Base-by-base conservation (phyloP, 805 yeast genomes). In the Metschnikowia drakensbergensis region DNA sequence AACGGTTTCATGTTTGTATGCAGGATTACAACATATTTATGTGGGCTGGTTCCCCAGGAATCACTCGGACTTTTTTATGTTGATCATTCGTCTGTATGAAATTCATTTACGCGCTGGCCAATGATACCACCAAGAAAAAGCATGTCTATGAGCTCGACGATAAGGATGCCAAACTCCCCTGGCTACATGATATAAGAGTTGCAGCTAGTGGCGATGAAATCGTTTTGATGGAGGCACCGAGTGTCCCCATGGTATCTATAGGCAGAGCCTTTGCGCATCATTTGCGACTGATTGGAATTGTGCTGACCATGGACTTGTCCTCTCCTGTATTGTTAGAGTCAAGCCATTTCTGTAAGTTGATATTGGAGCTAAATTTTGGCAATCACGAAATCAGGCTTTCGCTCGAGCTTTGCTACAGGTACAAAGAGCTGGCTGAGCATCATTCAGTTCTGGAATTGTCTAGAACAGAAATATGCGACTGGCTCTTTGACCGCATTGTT, bases 231-330 rank as follows among this genome's bases (percentile, higher is more conserved):
- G 57, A 54, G 40, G 39, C 54, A 2, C 49, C 55, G 5, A 38
- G 39, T 11, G 45, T 34, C 8, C 58, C 57, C 1, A 33, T 38
- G 4, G 54, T 54, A 6, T 50, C 47, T 23, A 30, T 56, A 3
- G 57, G 57, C 6, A 36, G 59, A 30, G 54, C 57, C 2, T 46
- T 56, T n/a, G 31, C 49, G 5, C 41, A 44, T 26, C 59, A 54
- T 28, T 37, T 56, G 31, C 29, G 51, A 26, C 38, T 47, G 8
- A 46, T 51, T 35, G 59, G 59, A 5, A 35, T 54, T 27, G 45
- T 56, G 7, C 45, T 34, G 37, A 7, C 22, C 5, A n/a, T 27
- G 13, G 45, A 33, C n/a, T 3, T 34, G 10, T 13, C 37, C 8
- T 34, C 30, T 33, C 30, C 37, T 26, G 6, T 34, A 11, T 17